Evolutionary conservation across 371 early-diverging fungal genomes (phyloP), one percentile per base, ranked within the genome.

Genomic region (Mortierella sp.): DNA sequence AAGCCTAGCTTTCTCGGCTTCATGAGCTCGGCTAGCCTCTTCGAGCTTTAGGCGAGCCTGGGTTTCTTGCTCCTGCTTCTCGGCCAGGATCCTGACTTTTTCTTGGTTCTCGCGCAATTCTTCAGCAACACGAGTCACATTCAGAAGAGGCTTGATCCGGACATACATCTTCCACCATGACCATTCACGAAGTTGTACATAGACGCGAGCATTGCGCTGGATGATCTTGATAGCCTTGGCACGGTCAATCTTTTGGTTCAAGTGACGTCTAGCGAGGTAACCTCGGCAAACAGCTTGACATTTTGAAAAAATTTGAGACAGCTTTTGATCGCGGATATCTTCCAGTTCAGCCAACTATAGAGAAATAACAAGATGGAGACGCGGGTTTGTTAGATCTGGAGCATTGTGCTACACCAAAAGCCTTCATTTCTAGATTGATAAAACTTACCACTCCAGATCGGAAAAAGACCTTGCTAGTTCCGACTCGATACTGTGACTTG

Each of bases 391-490:
- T 36, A 21, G n/a, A 43, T 24, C 22, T 1, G 28, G 28, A n/a
- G 28, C 1, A 28, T 28, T 28, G 28, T 28, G 28, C 28, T 28
- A 28, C 28, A 28, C 28, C 2, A 2, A 28, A 28, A 19, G 40
- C 57, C 19, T 24, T 28, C 10, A 65, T 43, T 24, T 45, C 9
- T 19, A 38, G 3, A 22, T 21, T 33, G 33, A 16, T 28, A 19
- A 36, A 47, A 86, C 89, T 83, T 77, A 97, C 89, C 72, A 99
- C 98, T 10, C 99, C 99, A 33, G 99, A 97, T 11, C 95, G 92
- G 93, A 99, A 99, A 83, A 99, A 99, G 32, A 99, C 97, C 83
- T 98, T 99, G 66, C 94, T 96, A 28, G 88, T 90, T 63, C 99
- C 99, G 57, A 99, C 89, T 24, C 96, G 92, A 84, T 95, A 99